Conservation (phyloP, 441 rosid genomes). For the Viola pubescens region DNA sequence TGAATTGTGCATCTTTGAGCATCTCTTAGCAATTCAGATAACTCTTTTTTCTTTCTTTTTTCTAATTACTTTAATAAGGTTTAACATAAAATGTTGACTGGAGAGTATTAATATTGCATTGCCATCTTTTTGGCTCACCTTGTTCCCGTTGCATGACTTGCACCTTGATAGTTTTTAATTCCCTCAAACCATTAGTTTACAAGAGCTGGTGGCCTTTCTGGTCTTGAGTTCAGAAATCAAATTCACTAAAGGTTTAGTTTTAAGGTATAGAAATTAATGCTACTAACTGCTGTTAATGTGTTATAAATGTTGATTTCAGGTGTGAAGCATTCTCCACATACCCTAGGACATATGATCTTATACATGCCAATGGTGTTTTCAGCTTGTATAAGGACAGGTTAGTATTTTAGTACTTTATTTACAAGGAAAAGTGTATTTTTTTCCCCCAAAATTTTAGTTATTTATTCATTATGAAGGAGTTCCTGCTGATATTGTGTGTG, state of each 20-base stretch:
- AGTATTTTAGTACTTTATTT: slow-evolving; percentile 16
- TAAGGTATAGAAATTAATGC: not conserved
- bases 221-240: slow-evolving; percentile 7
- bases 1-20: not conserved
- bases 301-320: slow-evolving; percentile 35
- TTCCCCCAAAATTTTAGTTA: not conserved
- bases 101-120: too few species aligned
- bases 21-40: not conserved
- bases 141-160: too few species aligned
- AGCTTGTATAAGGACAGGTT: slow-evolving; percentile 72
- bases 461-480: not conserved
- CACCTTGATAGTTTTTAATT: too few species aligned
- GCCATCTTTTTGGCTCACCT: too few species aligned
- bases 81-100: not conserved
- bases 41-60: not conserved
- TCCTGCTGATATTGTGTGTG: too few species aligned
- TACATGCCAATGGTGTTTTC: slow-evolving; percentile 78
- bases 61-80: not conserved
- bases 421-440: not conserved
- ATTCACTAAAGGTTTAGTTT: too few species aligned
- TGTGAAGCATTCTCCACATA: slow-evolving; percentile 96
- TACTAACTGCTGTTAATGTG: not conserved
- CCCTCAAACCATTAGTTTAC: too few species aligned
- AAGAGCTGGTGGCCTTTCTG: not conserved
- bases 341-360: slow-evolving; percentile 88